A percentile compares a stretch with the other conserved stretches of the same genome.
These are phyloP conservation scores for Coelastrella sp. DNA, from an alignment of 139 green algal species.

Conservation along the genomic window DNA sequence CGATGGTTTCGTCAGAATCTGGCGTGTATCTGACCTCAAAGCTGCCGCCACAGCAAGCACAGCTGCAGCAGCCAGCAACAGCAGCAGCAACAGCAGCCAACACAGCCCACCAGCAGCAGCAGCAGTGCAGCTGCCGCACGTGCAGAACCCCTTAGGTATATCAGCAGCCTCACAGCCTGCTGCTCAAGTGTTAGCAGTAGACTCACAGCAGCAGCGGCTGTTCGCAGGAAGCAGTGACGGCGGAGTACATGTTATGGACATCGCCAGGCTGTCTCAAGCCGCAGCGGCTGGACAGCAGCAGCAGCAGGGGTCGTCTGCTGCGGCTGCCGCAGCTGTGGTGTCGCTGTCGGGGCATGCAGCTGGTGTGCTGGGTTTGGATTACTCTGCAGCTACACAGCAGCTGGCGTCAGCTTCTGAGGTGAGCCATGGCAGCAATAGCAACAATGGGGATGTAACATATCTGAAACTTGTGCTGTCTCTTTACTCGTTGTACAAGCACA, in stretches of 20 bases:
- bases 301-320: neutral
- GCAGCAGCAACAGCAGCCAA: neutral
- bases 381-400: slow-evolving; percentile 25
- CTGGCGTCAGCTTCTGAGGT: slow-evolving; percentile 40
- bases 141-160: slow-evolving; percentile 7
- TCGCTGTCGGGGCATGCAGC: neutral
- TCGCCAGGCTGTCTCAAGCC: neutral
- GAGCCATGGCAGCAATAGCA: neutral
- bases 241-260: neutral
- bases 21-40: neutral
- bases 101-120: neutral
- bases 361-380: slow-evolving; percentile 23
- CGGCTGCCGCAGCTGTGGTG: slow-evolving; percentile 11
- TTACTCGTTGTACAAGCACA: too few species aligned
- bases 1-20: slow-evolving; percentile 30
- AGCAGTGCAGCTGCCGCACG: slow-evolving; percentile 14
- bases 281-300: neutral
- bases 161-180: slow-evolving; percentile 4
- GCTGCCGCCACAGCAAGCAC: slow-evolving; percentile 8
- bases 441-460: neutral
- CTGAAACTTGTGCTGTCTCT: neutral
- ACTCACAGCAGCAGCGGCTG: slow-evolving; percentile 10
- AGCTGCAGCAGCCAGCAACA: neutral
- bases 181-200: slow-evolving; percentile 21
- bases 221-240: slow-evolving; percentile 32